Percentiles rank a stretch among this genome's conserved stretches.
phyloP scores from a whole-genome alignment of 2,329 filamentous ascomycete genomes.

The Claviceps lovelessii region DNA sequence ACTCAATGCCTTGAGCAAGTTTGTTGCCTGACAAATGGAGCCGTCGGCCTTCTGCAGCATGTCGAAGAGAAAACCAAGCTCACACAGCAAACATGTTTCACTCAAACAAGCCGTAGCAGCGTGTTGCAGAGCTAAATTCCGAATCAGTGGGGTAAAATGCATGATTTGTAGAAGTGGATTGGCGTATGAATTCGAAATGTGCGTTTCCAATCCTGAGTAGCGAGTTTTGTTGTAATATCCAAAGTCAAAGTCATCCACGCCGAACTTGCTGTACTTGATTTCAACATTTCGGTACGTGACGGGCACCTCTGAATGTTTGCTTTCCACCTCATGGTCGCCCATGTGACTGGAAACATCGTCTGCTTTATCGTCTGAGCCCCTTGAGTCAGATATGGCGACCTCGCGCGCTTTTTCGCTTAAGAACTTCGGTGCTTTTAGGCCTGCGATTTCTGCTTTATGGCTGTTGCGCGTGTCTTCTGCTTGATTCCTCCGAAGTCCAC shows the following conservation, averaged over 20 bases:
- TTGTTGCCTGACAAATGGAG: slow-evolving; percentile 90
- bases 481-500: slow-evolving; percentile 65
- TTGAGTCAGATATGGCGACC: slow-evolving; percentile 31
- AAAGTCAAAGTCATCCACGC: slow-evolving; percentile 98
- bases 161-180: slow-evolving; percentile 85
- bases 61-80: slow-evolving; percentile 89
- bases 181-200: slow-evolving; percentile 92
- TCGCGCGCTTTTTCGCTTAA: slow-evolving; percentile 84
- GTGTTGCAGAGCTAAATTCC: slow-evolving; percentile 80
- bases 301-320: slow-evolving; percentile 67
- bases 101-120: slow-evolving; percentile 71
- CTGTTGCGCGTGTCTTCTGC: slow-evolving; percentile 58
- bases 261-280: slow-evolving; percentile 98
- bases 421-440: slow-evolving; percentile 69
- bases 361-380: slow-evolving; percentile 26
- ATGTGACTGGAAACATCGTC: slow-evolving; percentile 51
- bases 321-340: slow-evolving; percentile 55
- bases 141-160: slow-evolving; percentile 75
- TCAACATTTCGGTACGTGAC: slow-evolving; percentile 87
- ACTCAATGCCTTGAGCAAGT: slow-evolving; percentile 80
- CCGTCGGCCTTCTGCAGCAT: slow-evolving; percentile 95
- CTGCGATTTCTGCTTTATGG: slow-evolving; percentile 45
- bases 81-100: slow-evolving; percentile 78
- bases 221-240: slow-evolving; percentile 88
- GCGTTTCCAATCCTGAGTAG: slow-evolving; percentile 86